Percentiles rank a stretch among this genome's conserved stretches.
phyloP scores from a whole-genome alignment of 495 filamentous ascomycete species.

The Parathielavia appendiculata region DNA sequence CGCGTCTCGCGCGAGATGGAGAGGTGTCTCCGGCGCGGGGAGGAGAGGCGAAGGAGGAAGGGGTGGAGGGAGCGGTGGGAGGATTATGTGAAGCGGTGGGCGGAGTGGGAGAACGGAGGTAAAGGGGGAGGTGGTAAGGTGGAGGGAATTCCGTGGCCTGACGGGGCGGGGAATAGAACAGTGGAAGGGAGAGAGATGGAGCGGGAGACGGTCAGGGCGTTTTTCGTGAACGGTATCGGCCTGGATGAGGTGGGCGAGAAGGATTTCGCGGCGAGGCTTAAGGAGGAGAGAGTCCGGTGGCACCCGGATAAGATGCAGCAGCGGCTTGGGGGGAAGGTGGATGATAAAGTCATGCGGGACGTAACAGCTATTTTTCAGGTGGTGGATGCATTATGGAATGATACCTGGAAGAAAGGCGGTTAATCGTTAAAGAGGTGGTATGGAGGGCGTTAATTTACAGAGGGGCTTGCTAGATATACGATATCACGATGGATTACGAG shows the following conservation, averaged over 20 bases:
- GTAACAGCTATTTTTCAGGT: conserved; percentile 92
- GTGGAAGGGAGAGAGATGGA: conserved; percentile 23
- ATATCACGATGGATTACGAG: neutral
- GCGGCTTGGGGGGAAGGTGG: conserved; percentile 64
- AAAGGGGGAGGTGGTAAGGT: conserved; percentile 17
- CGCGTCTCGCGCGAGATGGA: conserved; percentile 46
- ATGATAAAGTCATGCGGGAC: conserved; percentile 59
- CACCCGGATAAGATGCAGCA: conserved; percentile 99
- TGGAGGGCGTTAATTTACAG: neutral
- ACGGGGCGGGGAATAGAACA: conserved; percentile 42
- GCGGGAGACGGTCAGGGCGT: conserved; percentile 33
- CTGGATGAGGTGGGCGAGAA: conserved; percentile 57
- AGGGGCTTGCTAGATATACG: neutral
- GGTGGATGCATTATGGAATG: conserved; percentile 75
- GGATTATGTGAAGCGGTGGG: conserved; percentile 59
- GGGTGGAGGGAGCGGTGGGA: conserved; percentile 52
- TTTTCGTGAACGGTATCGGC: conserved; percentile 40
- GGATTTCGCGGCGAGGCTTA: conserved; percentile 59
- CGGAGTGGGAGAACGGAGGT: conserved; percentile 42
- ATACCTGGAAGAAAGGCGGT: conserved; percentile 40
- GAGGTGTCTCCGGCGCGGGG: conserved; percentile 46
- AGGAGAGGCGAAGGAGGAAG: conserved; percentile 37
- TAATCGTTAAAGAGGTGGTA: conserved; percentile 1
- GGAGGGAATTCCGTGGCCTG: conserved; percentile 70
- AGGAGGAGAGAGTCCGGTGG: conserved; percentile 85